These are phyloP conservation scores for Cyclocybe aegerita DNA, from an alignment of 768 basidiomycete genomes.

Conservation along the genomic window DNA sequence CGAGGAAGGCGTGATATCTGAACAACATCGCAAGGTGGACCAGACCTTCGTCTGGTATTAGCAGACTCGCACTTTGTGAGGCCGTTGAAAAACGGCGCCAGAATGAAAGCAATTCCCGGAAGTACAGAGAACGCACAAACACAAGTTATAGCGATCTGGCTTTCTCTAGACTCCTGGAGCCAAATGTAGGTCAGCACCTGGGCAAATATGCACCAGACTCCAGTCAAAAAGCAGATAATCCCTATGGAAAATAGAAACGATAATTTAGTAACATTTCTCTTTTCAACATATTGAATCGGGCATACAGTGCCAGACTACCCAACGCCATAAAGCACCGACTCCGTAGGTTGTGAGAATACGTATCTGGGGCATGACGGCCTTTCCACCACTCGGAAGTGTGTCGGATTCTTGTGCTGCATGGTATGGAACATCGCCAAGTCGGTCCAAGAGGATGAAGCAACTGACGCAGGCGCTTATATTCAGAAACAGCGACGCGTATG, in stretches of 20 bases:
- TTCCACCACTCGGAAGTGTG: slow-evolving; percentile 9
- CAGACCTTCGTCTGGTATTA: background rate
- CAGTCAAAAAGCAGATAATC: slow-evolving; percentile 19
- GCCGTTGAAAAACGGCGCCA: slow-evolving; percentile 15
- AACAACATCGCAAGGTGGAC: no score
- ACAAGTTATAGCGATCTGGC: slow-evolving; percentile 9
- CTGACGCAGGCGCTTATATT: slow-evolving; percentile 21
- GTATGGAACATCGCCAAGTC: slow-evolving; percentile 20
- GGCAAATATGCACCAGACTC: slow-evolving; percentile 17
- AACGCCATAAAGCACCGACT: slow-evolving; percentile 18
- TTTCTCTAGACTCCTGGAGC: slow-evolving; percentile 13
- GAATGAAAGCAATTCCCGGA: slow-evolving; percentile 16
- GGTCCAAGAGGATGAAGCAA: slow-evolving; percentile 21
- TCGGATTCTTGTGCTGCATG: slow-evolving; percentile 13
- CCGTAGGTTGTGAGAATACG: slow-evolving; percentile 17
- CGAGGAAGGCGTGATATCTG: no score
- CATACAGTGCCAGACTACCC: slow-evolving; percentile 22
- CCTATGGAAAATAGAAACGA: slow-evolving; percentile 7
- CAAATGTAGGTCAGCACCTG: slow-evolving; percentile 21
- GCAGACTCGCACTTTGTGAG: background rate
- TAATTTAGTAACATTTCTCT: background rate
- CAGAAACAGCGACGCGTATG: slow-evolving; percentile 20
- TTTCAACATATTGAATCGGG: background rate
- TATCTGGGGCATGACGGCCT: slow-evolving; percentile 8
- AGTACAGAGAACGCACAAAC: slow-evolving; percentile 15